A percentile compares a stretch with the other conserved stretches of the same genome.
Evolutionary conservation across 2,329 filamentous ascomycete species (phyloP).

Genomic region (Apiospora kogelbergensis): DNA sequence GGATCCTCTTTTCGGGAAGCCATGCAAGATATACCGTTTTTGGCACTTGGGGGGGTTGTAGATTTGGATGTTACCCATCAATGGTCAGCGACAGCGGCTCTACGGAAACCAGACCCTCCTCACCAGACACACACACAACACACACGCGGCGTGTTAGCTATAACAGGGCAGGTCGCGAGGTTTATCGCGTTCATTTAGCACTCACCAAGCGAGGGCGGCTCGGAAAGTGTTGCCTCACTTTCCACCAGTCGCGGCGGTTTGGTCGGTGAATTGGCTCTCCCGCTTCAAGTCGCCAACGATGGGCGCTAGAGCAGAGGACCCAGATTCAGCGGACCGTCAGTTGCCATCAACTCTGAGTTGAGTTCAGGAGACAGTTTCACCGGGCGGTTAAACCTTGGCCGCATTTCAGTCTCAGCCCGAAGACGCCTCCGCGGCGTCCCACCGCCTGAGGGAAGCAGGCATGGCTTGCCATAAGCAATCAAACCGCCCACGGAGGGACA

Average conservation of each 20-base stretch:
- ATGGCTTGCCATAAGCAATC: background rate
- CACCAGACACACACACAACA: background rate
- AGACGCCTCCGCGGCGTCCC: background rate
- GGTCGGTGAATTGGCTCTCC: background rate
- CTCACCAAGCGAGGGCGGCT: background rate
- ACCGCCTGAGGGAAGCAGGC: background rate
- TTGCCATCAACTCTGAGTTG: background rate
- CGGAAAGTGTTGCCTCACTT: constrained; percentile 1
- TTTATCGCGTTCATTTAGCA: background rate
- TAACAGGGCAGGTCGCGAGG: background rate
- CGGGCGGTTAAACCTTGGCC: background rate
- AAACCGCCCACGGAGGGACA: background rate
- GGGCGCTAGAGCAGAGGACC: background rate
- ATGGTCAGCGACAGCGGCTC: constrained; percentile 1
- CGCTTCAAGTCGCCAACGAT: background rate
- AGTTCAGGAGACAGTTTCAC: constrained; percentile 6
- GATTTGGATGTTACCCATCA: background rate
- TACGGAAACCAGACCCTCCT: background rate
- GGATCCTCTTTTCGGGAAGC: background rate
- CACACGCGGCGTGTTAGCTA: background rate
- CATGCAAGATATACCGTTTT: constrained; percentile 5
- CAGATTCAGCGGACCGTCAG: background rate
- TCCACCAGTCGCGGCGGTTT: background rate
- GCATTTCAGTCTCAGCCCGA: background rate
- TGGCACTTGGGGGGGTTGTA: background rate